Evolutionary conservation across 2,329 filamentous ascomycete species (phyloP).

Genomic region (Scolecobasidium constrictum): DNA sequence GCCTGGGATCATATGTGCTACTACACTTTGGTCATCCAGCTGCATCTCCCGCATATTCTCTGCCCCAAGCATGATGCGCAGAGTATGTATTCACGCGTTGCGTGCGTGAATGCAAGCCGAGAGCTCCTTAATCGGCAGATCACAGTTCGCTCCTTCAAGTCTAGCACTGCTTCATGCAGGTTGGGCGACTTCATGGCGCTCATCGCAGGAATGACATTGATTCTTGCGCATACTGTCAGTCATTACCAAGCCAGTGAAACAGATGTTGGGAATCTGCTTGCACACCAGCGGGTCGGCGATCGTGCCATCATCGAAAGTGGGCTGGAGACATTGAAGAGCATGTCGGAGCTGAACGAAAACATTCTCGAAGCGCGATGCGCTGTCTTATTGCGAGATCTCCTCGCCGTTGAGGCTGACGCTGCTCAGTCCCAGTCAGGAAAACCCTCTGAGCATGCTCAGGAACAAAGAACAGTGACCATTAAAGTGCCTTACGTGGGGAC

Average conservation of each 20-base stretch:
- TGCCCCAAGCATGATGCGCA: slow-evolving; percentile 11
- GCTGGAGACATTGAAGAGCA: slow-evolving; percentile 23
- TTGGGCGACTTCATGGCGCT: slow-evolving; percentile 29
- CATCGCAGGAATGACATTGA: slow-evolving; percentile 26
- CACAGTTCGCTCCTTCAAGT: slow-evolving; percentile 21
- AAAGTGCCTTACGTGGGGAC: slow-evolving; percentile 33
- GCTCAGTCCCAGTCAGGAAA: slow-evolving; percentile 1
- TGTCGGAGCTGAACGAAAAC: slow-evolving; percentile 7
- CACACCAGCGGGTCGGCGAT: slow-evolving; percentile 30
- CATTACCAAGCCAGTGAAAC: slow-evolving; percentile 15
- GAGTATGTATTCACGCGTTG: slow-evolving; percentile 24
- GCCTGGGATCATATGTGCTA: slow-evolving; percentile 27
- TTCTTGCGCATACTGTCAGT: slow-evolving; percentile 27
- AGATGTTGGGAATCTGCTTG: slow-evolving; percentile 19
- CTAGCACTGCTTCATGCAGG: slow-evolving; percentile 22
- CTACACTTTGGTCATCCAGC: slow-evolving; percentile 27
- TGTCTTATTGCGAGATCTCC: slow-evolving; percentile 3
- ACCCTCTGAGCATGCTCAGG: not conserved
- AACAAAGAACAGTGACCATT: slow-evolving; percentile 16
- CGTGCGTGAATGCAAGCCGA: slow-evolving; percentile 28
- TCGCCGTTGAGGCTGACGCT: slow-evolving; percentile 9
- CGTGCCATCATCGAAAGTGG: slow-evolving; percentile 29
- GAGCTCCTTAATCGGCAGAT: slow-evolving; percentile 28
- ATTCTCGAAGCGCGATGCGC: slow-evolving; percentile 5
- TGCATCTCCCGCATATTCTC: slow-evolving; percentile 32